Evolutionary conservation across 306 rosid genomes (phyloP), one percentile per base, ranked within the genome.

Genomic region (Quercus bicolor): DNA sequence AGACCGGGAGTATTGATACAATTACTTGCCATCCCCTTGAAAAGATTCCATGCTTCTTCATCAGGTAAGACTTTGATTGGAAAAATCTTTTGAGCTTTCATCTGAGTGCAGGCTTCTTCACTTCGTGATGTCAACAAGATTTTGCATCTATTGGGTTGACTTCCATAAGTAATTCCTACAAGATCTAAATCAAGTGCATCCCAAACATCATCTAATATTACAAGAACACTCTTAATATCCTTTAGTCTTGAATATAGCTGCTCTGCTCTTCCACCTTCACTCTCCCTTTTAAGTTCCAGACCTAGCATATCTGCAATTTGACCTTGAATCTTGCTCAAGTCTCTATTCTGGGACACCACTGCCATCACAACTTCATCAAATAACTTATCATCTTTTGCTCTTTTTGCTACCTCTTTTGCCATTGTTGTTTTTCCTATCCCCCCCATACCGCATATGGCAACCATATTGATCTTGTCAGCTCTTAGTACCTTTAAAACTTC

Each of bases 181-280:
- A 1, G 19, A 52, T 74, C 62, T 24, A 85, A 70, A 52, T 85
- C 78, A 59, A 88, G 72, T 18, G 29, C 53, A 1, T 37, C 68
- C 89, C 89, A 83, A 0, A 88, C 66, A 68, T 86, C 89, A 57
- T 88, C 92, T 3, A 88, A 34, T 24, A 88, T 72, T 18, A 88
- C 14, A 5, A 88, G 40, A 4, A 57, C 62, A 1, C 11, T 80
- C 1, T 72, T 54, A 1, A 21, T 21, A 0, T 24, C 1, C 37
- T 2, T 37, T 5, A 85, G 5, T 7, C 15, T 28, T 2, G 3
- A 24, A 24, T 24, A 24, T 24, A 1, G 26, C 3, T 2, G 31
- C 3, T 28, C 4, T 28, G 4, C 31, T 28, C 31, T 28, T 3
- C 3, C 31, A 28, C 3, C 31, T 28, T 28, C 31, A 28, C 28